These are phyloP conservation scores for Pyrenophora teres DNA, from an alignment of 2,329 filamentous ascomycete genomes.

Conservation along the genomic window DNA sequence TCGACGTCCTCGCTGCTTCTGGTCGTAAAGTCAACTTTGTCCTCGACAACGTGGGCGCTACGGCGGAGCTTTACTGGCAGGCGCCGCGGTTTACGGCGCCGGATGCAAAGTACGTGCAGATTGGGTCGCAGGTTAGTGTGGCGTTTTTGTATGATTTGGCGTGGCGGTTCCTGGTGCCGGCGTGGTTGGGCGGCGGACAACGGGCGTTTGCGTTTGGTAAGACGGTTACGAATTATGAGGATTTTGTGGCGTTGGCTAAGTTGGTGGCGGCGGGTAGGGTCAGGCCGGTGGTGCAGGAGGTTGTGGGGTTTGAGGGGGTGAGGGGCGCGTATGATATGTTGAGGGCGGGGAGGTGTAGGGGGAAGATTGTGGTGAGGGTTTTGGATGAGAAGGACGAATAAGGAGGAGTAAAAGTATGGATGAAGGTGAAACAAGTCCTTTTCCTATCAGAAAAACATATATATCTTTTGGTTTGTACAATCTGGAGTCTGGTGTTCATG, in stretches of 20 bases:
- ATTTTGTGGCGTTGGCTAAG: slow-evolving; percentile 51
- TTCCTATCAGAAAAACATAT: too few relatives aligned
- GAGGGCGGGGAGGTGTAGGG: slow-evolving; percentile 58
- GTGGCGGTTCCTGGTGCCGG: slow-evolving; percentile 27
- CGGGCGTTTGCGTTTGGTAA: slow-evolving; percentile 48
- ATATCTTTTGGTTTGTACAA: too few relatives aligned
- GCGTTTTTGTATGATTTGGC: slow-evolving; percentile 20
- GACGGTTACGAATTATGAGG: slow-evolving; percentile 20
- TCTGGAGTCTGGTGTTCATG: too few relatives aligned
- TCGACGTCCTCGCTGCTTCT: slow-evolving; percentile 51
- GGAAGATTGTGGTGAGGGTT: slow-evolving; percentile 59
- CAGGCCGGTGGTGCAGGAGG: slow-evolving; percentile 59
- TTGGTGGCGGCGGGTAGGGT: slow-evolving; percentile 63
- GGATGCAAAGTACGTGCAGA: slow-evolving; percentile 25
- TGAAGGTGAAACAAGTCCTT: too few relatives aligned
- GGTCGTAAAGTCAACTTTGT: slow-evolving; percentile 57
- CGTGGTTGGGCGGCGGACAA: slow-evolving; percentile 56
- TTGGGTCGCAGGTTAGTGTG: slow-evolving; percentile 25
- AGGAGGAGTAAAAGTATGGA: too few relatives aligned
- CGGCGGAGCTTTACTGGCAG: slow-evolving; percentile 25
- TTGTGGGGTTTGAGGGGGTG: slow-evolving; percentile 59
- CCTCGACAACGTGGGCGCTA: slow-evolving; percentile 60
- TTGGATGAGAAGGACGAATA: background rate
- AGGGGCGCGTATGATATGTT: slow-evolving; percentile 61
- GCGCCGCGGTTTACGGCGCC: slow-evolving; percentile 22